Evolutionary conservation across 352 stramenopile species (phyloP), one percentile per base, ranked within the genome.

Genomic region (Saprolegnia diclina): DNA sequence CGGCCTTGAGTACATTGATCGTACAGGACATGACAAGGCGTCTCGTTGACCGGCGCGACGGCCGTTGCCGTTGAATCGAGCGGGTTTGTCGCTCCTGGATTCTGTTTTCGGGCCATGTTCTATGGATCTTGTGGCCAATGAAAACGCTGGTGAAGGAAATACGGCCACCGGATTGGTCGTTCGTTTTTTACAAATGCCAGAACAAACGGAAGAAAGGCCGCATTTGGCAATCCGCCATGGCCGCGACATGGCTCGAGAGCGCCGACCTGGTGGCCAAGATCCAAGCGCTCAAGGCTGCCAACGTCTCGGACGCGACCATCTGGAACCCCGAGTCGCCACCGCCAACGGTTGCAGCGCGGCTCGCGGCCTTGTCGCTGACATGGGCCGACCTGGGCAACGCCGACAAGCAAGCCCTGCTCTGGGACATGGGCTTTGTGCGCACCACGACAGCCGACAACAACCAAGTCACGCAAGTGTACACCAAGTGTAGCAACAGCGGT

Each of bases 351-450:
- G 18, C 53, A 1, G 5, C 22, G 32, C 63, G 53, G 2, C 53
- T 69, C 11, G 37, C 19, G 21, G 35, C 29, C 11, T 38, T 62
- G 22, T 29, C 13, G 5, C 29, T 69, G 29, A 29, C 5, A 5
- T 69, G 63, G 63, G 13, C 48, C n/a, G 16, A 69, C 16, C 37
- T 69, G 19, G 13, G 42, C 38, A 14, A 35, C 7, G 13, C 21
- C 21, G 63, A 52, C 18, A 54, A 62, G 50, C 63, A 69, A 22
- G 63, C 63, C 7, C 21, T 69, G 0, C 63, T 69, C 4, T 69
- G 63, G 63, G 63, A 69, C 38, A 61, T 42, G n/a, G 62, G 62
- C 18, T n/a, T 68, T 13, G 62, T 68, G 13, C 52, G 35, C 24
- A 21, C 24, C 1, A 59, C n/a, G 24, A 21, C 52, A 1, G 11